Conservation (phyloP, 495 filamentous ascomycete species). For the Elasticomyces elasticus region DNA sequence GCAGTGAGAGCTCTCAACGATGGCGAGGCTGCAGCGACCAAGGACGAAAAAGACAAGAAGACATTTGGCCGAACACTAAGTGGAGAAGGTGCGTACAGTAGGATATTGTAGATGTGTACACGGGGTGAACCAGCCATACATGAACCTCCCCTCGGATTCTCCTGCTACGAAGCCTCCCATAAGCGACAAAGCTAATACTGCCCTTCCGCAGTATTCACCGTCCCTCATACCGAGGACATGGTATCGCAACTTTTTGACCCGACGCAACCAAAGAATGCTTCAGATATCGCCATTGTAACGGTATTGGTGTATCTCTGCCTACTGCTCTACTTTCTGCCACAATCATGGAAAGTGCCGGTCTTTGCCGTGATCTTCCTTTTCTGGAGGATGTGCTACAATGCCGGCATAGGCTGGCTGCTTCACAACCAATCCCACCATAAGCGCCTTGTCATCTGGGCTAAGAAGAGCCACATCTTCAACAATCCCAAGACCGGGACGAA, state of each 20-base stretch:
- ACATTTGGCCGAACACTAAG: constrained; percentile 87
- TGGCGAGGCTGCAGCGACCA: constrained; percentile 36
- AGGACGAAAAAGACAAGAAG: constrained; percentile 51
- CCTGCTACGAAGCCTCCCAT: not conserved
- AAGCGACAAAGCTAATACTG: constrained; percentile 13
- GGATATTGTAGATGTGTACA: not conserved
- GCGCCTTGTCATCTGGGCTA: constrained; percentile 78
- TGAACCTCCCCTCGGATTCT: not conserved
- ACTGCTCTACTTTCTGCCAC: constrained; percentile 60
- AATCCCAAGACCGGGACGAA: constrained; percentile 69
- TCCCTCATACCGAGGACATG: constrained; percentile 97
- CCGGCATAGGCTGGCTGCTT: constrained; percentile 83
- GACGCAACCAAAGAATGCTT: constrained; percentile 88
- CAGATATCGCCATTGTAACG: constrained; percentile 72
- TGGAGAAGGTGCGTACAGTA: constrained; percentile 56
- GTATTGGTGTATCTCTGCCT: constrained; percentile 65
- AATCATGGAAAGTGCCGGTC: constrained; percentile 54
- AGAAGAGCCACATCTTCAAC: constrained; percentile 75
- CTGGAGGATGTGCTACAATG: constrained; percentile 88
- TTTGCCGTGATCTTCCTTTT: constrained; percentile 78
- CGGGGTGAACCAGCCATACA: not conserved
- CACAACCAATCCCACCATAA: constrained; percentile 82
- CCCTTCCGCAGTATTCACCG: constrained; percentile 65
- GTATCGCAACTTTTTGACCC: constrained; percentile 93
- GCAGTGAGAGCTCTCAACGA: constrained; percentile 28